Percentiles rank a stretch among this genome's conserved stretches.
phyloP scores from a whole-genome alignment of 441 rosid species.

The Pelargonium cotyledonis region DNA sequence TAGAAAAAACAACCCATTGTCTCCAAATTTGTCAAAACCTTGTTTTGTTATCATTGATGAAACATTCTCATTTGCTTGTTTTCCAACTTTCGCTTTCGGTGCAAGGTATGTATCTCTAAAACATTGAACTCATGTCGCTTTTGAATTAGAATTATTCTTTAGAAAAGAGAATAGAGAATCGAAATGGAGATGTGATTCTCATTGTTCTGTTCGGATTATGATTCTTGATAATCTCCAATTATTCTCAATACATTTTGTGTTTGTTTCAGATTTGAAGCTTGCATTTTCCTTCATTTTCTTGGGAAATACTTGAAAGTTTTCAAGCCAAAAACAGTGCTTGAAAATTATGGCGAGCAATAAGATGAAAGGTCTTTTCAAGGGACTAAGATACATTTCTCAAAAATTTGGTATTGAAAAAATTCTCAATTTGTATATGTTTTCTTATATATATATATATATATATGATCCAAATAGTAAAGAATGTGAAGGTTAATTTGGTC shows the following conservation, averaged over 20 bases:
- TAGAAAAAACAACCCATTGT: conserved; percentile 19
- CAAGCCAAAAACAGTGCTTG: background rate
- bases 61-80: too few relatives aligned
- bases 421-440: background rate
- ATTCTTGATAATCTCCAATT: background rate
- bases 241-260: background rate
- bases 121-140: too few relatives aligned
- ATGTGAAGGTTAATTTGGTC: background rate
- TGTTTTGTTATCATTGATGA: background rate
- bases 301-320: background rate
- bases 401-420: conserved; percentile 52
- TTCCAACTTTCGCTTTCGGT: too few relatives aligned
- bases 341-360: conserved; percentile 30
- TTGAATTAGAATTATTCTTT: background rate
- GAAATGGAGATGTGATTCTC: too few relatives aligned
- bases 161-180: background rate
- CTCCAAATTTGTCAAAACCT: conserved; percentile 30
- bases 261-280: conserved; percentile 24
- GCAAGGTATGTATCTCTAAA: too few relatives aligned
- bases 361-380: conserved; percentile 75
- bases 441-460: background rate
- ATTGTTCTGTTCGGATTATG: too few relatives aligned
- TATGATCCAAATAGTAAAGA: background rate
- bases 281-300: background rate
- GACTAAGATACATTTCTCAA: conserved; percentile 73